phyloP scores from a whole-genome alignment of 1,139 yeast species.

The Saccharomycopsis phalli region DNA sequence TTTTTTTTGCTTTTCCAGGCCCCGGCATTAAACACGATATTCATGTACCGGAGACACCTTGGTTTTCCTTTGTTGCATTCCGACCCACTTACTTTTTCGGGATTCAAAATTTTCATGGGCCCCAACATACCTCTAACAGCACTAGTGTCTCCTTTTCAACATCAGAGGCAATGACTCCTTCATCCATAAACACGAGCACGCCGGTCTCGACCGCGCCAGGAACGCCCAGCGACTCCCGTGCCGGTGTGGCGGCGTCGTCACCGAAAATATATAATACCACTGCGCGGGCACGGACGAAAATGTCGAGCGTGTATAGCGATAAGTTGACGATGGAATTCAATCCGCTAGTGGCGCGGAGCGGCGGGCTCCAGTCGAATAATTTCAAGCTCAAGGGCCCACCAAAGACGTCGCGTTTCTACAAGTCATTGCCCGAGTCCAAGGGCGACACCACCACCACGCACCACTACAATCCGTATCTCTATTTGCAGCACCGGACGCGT shows the following conservation, averaged over 20 bases:
- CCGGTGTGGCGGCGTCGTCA: not conserved
- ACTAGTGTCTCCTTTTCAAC: not conserved
- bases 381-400: conserved; percentile 16
- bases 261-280: conserved; percentile 8
- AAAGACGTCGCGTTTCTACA: conserved; percentile 18
- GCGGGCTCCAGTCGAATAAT: not conserved
- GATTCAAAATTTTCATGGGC: not conserved
- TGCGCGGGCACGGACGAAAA: conserved; percentile 10
- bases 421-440: conserved; percentile 17
- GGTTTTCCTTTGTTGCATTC: no score
- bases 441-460: conserved; percentile 22
- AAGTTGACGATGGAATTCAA: conserved; percentile 4
- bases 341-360: not conserved
- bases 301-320: conserved; percentile 18
- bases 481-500: conserved; percentile 36
- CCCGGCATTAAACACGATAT: no score
- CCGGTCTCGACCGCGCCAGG: not conserved
- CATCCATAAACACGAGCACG: not conserved
- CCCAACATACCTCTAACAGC: not conserved
- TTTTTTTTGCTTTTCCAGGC: no score
- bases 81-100: not conserved
- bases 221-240: not conserved
- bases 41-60: no score
- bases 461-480: conserved; percentile 36
- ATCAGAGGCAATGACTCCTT: not conserved